Evolutionary conservation across 495 filamentous ascomycete species (phyloP).

Genomic region (Sporormia fimetaria): DNA sequence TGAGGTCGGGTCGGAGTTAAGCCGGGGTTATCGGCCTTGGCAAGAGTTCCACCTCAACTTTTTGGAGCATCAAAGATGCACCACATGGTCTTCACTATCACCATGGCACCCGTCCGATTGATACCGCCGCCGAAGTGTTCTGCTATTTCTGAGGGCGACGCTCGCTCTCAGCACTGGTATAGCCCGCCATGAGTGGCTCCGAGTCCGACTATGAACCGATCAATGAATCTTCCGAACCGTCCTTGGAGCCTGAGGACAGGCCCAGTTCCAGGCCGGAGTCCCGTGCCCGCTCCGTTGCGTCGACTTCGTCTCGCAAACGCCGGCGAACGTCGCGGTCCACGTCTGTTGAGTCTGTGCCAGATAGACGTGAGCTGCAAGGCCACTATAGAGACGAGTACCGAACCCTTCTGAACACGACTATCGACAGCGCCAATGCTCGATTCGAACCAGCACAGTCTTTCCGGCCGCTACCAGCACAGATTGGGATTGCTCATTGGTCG

Average conservation of each 20-base stretch:
- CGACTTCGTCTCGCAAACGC: constrained; percentile 8
- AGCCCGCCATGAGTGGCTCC: constrained; percentile 4
- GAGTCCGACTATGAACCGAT: constrained; percentile 3
- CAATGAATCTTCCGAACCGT: neutral
- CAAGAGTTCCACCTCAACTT: no score
- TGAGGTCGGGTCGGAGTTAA: neutral
- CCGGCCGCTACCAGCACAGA: constrained; percentile 37
- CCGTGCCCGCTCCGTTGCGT: neutral
- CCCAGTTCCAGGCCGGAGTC: no score
- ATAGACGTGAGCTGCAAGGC: constrained; percentile 8
- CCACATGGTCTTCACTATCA: no score
- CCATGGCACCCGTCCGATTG: no score
- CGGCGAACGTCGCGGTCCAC: constrained; percentile 2
- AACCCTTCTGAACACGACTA: constrained; percentile 19
- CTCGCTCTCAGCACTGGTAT: neutral
- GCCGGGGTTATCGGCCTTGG: neutral
- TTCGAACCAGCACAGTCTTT: constrained; percentile 11
- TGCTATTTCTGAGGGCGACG: no score
- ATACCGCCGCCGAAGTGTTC: no score
- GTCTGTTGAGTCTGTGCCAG: constrained; percentile 4
- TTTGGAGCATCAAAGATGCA: no score
- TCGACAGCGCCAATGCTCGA: constrained; percentile 12
- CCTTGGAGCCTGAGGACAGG: no score
- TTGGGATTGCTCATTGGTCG: constrained; percentile 62
- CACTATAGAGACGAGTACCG: constrained; percentile 24